Evolutionary conservation across 2,329 filamentous ascomycete genomes (phyloP).

Genomic region (Neonectria neomacrospora): DNA sequence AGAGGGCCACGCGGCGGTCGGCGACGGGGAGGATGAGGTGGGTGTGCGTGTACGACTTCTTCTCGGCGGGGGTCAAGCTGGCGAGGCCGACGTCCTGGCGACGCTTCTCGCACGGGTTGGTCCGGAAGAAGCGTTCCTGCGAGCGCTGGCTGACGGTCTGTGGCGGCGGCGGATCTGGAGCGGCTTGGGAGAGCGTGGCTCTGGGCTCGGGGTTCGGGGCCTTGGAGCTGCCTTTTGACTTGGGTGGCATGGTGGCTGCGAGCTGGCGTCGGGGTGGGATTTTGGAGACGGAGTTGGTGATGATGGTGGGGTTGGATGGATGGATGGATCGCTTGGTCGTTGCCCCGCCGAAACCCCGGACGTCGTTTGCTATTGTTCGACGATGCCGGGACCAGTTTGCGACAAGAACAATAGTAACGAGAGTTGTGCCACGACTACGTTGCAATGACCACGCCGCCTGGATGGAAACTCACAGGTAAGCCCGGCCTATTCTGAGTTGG

Average conservation of each 20-base stretch:
- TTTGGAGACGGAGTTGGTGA: constrained; percentile 38
- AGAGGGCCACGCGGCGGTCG: constrained; percentile 49
- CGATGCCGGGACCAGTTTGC: not conserved
- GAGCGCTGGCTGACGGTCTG: constrained; percentile 62
- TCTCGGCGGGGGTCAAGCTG: constrained; percentile 59
- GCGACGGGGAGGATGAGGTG: constrained; percentile 58
- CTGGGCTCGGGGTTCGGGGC: constrained; percentile 38
- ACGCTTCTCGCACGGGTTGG: constrained; percentile 60
- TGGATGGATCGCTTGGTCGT: not conserved
- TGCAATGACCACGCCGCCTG: not conserved
- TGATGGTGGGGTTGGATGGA: constrained; percentile 40
- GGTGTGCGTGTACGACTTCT: constrained; percentile 60
- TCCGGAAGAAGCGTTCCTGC: constrained; percentile 59
- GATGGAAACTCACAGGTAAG: not conserved
- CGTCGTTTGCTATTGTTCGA: constrained; percentile 21
- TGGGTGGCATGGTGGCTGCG: constrained; percentile 52
- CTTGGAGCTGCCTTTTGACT: constrained; percentile 51
- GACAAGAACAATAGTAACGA: not conserved
- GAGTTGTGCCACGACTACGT: not conserved
- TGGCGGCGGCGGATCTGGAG: constrained; percentile 49
- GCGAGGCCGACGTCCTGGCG: constrained; percentile 58
- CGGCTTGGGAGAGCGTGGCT: constrained; percentile 34
- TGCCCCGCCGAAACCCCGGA: constrained; percentile 40
- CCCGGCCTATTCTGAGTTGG: not conserved
- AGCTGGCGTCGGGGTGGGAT: constrained; percentile 28